Evolutionary conservation across 1,139 yeast genomes (phyloP).

Genomic region (Suhomyces anneliseae): DNA sequence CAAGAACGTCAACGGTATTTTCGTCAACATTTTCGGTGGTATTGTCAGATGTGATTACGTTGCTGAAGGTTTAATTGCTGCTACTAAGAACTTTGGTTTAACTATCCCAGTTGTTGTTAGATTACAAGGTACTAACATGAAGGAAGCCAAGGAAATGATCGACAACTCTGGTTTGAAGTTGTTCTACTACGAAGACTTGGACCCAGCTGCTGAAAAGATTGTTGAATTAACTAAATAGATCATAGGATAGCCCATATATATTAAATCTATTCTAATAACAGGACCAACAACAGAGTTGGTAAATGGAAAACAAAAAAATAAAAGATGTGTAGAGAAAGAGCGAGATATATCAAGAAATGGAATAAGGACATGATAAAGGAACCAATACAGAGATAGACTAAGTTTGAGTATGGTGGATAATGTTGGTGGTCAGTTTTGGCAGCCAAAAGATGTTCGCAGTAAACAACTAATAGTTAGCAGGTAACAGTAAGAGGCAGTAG

Average conservation of each 20-base stretch:
- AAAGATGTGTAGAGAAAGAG: too few relatives aligned
- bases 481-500: too few relatives aligned
- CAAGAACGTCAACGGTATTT: constrained; percentile 88
- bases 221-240: constrained; percentile 52
- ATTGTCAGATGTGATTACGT: constrained; percentile 98
- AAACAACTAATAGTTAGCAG: too few relatives aligned
- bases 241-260: constrained; percentile 1
- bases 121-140: constrained; percentile 96
- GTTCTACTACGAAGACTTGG: constrained; percentile 88
- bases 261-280: not conserved
- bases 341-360: too few relatives aligned
- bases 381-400: too few relatives aligned
- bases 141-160: constrained; percentile 84
- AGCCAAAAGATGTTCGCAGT: too few relatives aligned
- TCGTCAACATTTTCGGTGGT: constrained; percentile 98
- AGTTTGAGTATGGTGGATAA: too few relatives aligned
- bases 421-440: too few relatives aligned
- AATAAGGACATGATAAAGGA: too few relatives aligned
- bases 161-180: constrained; percentile 89
- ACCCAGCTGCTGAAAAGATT: constrained; percentile 96
- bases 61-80: constrained; percentile 72
- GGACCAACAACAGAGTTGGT: not conserved
- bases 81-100: constrained; percentile 44
- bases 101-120: constrained; percentile 95
- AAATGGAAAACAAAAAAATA: not conserved